A percentile compares a stretch with the other conserved stretches of the same genome.
Evolutionary conservation across 352 stramenopile species (phyloP).

Genomic region (Pythium pyrilobum): DNA sequence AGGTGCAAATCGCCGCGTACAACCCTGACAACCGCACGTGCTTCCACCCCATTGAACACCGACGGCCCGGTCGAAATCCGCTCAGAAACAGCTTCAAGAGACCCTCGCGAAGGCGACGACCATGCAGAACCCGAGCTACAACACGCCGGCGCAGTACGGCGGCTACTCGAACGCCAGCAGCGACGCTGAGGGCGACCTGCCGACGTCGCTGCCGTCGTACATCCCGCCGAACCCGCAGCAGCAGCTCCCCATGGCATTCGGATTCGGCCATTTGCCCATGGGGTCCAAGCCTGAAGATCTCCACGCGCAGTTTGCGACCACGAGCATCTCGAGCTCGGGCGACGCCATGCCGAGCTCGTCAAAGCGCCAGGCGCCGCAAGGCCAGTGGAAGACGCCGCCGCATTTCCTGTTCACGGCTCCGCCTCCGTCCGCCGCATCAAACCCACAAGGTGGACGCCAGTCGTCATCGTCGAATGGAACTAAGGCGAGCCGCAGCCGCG

Average conservation of each 20-base stretch:
- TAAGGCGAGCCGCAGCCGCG: conserved; percentile 1
- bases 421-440: neutral
- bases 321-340: conserved; percentile 15
- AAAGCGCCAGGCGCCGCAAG: conserved; percentile 43
- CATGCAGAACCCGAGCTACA: conserved; percentile 21
- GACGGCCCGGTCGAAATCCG: too few relatives aligned
- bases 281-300: conserved; percentile 22
- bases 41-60: too few relatives aligned
- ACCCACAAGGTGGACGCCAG: too few relatives aligned
- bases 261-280: conserved; percentile 16
- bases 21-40: too few relatives aligned
- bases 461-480: neutral
- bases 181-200: conserved; percentile 52
- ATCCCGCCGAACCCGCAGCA: conserved; percentile 37
- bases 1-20: too few relatives aligned
- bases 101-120: too few relatives aligned
- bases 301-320: conserved; percentile 21
- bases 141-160: conserved; percentile 9
- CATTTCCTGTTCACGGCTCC: conserved; percentile 44
- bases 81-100: neutral
- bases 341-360: conserved; percentile 16
- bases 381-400: conserved; percentile 60
- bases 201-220: conserved; percentile 72
- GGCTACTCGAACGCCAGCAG: conserved; percentile 7
- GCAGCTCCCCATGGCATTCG: conserved; percentile 26